Conservation (phyloP, 176 grass and related monocot genomes). For the Triticum turgidum region DNA sequence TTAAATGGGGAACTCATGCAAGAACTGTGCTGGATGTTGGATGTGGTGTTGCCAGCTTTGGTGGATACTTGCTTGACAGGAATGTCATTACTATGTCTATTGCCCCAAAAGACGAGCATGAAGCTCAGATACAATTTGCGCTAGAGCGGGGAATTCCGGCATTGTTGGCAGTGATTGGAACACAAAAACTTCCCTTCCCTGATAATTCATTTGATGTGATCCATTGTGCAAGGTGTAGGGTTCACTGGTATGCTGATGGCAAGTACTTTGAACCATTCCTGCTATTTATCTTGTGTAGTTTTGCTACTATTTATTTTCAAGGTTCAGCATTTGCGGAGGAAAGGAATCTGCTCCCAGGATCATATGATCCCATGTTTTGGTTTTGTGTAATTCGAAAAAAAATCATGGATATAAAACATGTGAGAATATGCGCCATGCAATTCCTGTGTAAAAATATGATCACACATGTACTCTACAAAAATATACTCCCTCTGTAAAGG, state of each 20-base stretch:
- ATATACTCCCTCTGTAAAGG: neutral
- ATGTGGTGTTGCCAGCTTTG: constrained; percentile 92
- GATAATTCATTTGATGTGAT: constrained; percentile 87
- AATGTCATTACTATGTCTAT: constrained; percentile 96
- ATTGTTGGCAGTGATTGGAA: constrained; percentile 83
- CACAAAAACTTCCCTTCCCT: constrained; percentile 87
- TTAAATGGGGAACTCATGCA: constrained; percentile 72
- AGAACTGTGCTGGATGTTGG: constrained; percentile 92
- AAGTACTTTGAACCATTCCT: constrained; percentile 42
- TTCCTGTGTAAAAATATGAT: neutral
- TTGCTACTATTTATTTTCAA: neutral
- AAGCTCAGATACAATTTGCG: constrained; percentile 95
- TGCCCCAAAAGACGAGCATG: constrained; percentile 96
- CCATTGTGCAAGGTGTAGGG: constrained; percentile 89
- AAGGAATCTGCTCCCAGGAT: neutral
- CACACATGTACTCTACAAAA: neutral
- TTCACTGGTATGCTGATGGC: constrained; percentile 93
- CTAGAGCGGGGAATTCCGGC: constrained; percentile 86
- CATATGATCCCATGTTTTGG: neutral
- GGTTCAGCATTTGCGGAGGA: neutral
- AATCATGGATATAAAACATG: neutral
- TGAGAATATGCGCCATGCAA: neutral
- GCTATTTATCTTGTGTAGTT: constrained; percentile 27
- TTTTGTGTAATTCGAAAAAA: neutral
- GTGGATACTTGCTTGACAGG: constrained; percentile 83